phyloP scores from a whole-genome alignment of 2,329 filamentous ascomycete species.

The Tolypocladium album region DNA sequence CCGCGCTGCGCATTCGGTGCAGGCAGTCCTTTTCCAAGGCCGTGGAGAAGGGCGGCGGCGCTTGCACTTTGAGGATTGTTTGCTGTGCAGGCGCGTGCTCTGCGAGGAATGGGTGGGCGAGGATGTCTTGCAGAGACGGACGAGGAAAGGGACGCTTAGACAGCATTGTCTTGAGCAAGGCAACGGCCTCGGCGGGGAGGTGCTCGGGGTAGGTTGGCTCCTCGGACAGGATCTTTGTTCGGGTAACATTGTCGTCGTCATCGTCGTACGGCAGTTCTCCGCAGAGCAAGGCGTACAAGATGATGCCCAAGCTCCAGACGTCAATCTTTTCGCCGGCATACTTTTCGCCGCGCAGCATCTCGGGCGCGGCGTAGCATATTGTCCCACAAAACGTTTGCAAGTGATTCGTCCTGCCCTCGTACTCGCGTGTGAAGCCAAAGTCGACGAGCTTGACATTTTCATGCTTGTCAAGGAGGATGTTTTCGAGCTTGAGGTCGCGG shows the following conservation, averaged over 20 bases:
- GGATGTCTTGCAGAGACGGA: constrained; percentile 72
- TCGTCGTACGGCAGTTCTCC: constrained; percentile 93
- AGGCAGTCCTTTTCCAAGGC: constrained; percentile 82
- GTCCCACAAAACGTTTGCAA: constrained; percentile 97
- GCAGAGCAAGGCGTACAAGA: constrained; percentile 71
- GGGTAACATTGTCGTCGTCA: constrained; percentile 81
- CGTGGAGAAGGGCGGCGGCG: constrained; percentile 74
- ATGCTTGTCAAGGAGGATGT: constrained; percentile 85
- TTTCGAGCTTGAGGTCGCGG: constrained; percentile 87
- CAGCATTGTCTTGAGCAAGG: constrained; percentile 68
- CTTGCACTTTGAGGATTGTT: constrained; percentile 73
- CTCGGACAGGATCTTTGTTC: constrained; percentile 71
- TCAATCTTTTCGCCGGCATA: constrained; percentile 98
- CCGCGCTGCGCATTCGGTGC: constrained; percentile 84
- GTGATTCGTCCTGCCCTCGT: constrained; percentile 89
- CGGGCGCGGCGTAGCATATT: constrained; percentile 92
- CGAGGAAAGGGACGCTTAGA: constrained; percentile 82
- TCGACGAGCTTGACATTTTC: constrained; percentile 97
- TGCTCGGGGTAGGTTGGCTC: constrained; percentile 79
- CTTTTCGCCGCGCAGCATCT: constrained; percentile 97
- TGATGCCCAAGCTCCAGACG: constrained; percentile 84
- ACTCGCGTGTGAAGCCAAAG: constrained; percentile 96
- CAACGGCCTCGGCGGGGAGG: constrained; percentile 65
- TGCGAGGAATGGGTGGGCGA: constrained; percentile 76
- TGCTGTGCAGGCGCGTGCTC: constrained; percentile 84